Evolutionary conservation across 1,139 yeast genomes (phyloP), one percentile per base, ranked within the genome.

Genomic region (Candida pseudoviswanathii): DNA sequence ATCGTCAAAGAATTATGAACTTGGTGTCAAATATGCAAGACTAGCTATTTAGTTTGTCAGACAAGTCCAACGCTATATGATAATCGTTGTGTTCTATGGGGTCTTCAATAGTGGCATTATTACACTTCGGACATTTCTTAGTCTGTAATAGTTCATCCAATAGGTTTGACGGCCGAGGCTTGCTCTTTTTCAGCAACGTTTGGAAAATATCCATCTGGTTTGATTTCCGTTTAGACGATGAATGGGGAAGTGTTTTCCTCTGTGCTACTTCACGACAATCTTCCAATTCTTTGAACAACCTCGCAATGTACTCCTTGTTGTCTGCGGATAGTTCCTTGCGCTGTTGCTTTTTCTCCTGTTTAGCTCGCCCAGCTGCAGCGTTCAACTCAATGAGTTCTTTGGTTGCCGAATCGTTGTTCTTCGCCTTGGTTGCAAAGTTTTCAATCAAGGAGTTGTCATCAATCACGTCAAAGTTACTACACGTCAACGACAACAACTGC

Each of bases 391-490:
- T 53, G 43, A 66, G 64, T 44, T 64, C 55, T 38, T 57, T 57
- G n/a, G 55, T 53, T 7, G 59, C 16, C 3, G 43, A 37, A 29
- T 42, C 54, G 41, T 60, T 58, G 32, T 58, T 55, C 7, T 43
- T 44, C 6, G 34, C 47, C 50, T 43, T 64, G 62, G 36, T 45
- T 3, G 81, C 68, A 65, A 81, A 80, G n/a, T 76, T 70, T 49
- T 83, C 81, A 6, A 84, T 75, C 3, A 82, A 71, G 49, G 70
- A 73, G 7, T 70, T 66, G 10, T 67, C 71, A 33, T 70, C 69
- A 0, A 76, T 56, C 7, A 71, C 70, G 22, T 75, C 80, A 60
- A 87, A 82, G 49, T 80, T 81, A 1, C 85, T 73, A 1, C 85
- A 67, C 0, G 76, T 71, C 50, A 86, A 64, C 21, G 81, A 78